Evolutionary conservation across 192 early-diverging fungal genomes (phyloP), one percentile per base, ranked within the genome.

Genomic region (Backusella sp.): DNA sequence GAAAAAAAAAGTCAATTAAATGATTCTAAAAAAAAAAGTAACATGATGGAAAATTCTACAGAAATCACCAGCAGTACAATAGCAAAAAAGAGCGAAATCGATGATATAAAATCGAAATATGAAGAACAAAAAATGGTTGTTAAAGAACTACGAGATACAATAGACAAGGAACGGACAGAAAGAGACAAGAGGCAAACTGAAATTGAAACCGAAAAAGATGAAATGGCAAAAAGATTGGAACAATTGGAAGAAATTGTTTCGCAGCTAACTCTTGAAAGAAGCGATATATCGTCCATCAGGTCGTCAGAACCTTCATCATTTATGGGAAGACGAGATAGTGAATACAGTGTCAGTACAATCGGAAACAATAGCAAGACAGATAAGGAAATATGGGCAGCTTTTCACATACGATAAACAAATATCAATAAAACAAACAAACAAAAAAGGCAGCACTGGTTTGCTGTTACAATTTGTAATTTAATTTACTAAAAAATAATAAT

Each of bases 381-480:
- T 62, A 62, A 62, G 56, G 56, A 62, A 62, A 62, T 62, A 28
- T 62, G 56, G 56, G 23, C 23, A 62, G 23, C 23, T 62, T 62
- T 62, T 62, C 56, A 62, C 23, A 28, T 62, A 62, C 56, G 56
- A 62, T 62, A 62, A 62, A 62, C 21, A 62, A 62, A 59, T 26
- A 59, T 12, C 7, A 59, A 59, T 12, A 59, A 26, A 59, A 62
- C 3, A 26, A 62, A 62, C 23, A 62, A 62, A 56, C 17, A 53
- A 28, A 62, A 62, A 12, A 62, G 4, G 23, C 56, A 59, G 56
- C 12, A 14, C 56, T 12, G 56, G 56, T 59, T 59, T 59, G 23
- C 56, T 59, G 56, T 59, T 59, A 59, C 21, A 59, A 59, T 11
- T 11, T 56, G 19, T 23, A 56, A 56, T 56, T 56, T 56, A 21